Conservation (phyloP, 768 basidiomycete species). For the Epithele typhae region DNA sequence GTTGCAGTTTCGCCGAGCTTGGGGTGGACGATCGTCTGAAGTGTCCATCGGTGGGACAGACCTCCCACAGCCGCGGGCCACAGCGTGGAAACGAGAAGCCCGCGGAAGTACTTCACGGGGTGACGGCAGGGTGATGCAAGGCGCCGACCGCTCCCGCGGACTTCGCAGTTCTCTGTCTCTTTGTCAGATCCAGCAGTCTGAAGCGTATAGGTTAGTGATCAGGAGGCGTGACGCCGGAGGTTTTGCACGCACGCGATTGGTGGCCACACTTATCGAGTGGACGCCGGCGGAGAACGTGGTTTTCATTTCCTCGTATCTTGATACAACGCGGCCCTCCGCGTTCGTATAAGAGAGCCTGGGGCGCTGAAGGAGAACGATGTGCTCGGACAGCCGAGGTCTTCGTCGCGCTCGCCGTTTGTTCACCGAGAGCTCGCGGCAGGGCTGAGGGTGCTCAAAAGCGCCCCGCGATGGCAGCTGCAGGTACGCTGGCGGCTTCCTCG, state of each 20-base stretch:
- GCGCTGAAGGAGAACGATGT: too few relatives aligned
- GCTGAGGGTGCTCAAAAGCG: conserved; percentile 11
- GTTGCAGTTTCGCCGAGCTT: conserved; percentile 9
- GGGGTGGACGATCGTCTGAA: conserved; percentile 9
- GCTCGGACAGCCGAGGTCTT: too few relatives aligned
- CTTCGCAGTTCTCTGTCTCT: too few relatives aligned
- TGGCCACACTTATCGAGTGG: not conserved
- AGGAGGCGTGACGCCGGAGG: too few relatives aligned
- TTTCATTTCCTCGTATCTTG: conserved; percentile 1
- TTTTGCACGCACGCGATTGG: not conserved
- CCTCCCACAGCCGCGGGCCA: conserved; percentile 4
- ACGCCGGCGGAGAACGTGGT: conserved; percentile 1
- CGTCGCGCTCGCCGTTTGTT: not conserved
- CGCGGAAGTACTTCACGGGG: not conserved
- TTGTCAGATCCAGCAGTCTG: conserved; percentile 7
- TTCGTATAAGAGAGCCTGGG: conserved; percentile 1
- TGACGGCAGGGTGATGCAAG: not conserved
- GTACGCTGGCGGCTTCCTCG: too few relatives aligned
- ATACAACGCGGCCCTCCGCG: not conserved
- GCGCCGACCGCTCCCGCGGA: too few relatives aligned
- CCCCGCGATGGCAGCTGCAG: not conserved
- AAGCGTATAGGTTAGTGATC: conserved; percentile 13
- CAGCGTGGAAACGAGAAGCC: conserved; percentile 5
- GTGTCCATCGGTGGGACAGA: conserved; percentile 1
- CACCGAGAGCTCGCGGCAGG: conserved; percentile 1